phyloP scores from a whole-genome alignment of 2,329 filamentous ascomycete species.

The Fusarium staphyleae region DNA sequence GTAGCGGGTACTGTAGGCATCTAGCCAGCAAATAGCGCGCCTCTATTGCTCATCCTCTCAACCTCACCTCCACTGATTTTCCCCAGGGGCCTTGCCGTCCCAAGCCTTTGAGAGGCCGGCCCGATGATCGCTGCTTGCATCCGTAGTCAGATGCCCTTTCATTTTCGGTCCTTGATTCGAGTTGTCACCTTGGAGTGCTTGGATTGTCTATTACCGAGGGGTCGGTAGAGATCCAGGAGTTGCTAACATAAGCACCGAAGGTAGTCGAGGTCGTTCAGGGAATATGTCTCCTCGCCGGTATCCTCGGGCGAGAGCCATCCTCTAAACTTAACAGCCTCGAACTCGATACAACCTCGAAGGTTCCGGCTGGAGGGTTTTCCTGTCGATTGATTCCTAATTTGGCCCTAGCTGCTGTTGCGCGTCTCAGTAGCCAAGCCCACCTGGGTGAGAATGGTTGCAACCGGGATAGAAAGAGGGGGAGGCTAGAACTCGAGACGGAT shows the following conservation, averaged over 20 bases:
- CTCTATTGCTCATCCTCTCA: slow-evolving; percentile 14
- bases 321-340: slow-evolving; percentile 15
- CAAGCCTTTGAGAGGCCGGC: background rate
- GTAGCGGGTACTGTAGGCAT: too few relatives aligned
- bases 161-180: slow-evolving; percentile 23
- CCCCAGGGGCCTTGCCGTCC: slow-evolving; percentile 17
- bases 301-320: slow-evolving; percentile 21
- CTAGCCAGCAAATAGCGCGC: slow-evolving; percentile 5
- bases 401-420: slow-evolving; percentile 13
- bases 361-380: slow-evolving; percentile 24
- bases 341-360: slow-evolving; percentile 16
- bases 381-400: slow-evolving; percentile 21
- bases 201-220: too few relatives aligned
- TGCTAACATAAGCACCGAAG: background rate
- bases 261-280: too few relatives aligned
- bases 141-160: slow-evolving; percentile 27
- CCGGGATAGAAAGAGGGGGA: slow-evolving; percentile 21
- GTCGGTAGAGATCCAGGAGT: background rate
- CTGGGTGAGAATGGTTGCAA: slow-evolving; percentile 14
- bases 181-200: too few relatives aligned
- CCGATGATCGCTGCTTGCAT: too few relatives aligned
- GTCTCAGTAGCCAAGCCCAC: slow-evolving; percentile 19
- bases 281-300: slow-evolving; percentile 1
- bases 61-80: too few relatives aligned
- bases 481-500: slow-evolving; percentile 8